A percentile compares a stretch with the other conserved stretches of the same genome.
Evolutionary conservation across 805 yeast genomes (phyloP).

Genomic region (Candida morakotiae): DNA sequence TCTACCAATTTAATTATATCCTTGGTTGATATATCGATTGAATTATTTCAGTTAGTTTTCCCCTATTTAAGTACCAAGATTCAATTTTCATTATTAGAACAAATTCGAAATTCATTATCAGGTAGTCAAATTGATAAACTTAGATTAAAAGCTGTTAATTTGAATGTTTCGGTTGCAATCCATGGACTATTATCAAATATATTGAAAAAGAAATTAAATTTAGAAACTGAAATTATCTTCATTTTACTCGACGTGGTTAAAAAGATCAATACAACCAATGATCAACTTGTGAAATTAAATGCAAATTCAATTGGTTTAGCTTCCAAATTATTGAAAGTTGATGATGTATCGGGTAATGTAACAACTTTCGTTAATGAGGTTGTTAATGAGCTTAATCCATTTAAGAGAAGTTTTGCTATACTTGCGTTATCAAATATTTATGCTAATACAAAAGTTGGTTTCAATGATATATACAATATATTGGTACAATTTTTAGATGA

Average conservation of each 20-base stretch:
- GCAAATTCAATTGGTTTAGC: slow-evolving; percentile 59
- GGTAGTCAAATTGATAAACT: slow-evolving; percentile 30
- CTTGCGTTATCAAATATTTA: slow-evolving; percentile 28
- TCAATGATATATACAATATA: slow-evolving; percentile 48
- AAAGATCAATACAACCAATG: slow-evolving; percentile 36
- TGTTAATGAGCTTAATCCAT: slow-evolving; percentile 62
- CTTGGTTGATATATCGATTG: slow-evolving; percentile 74
- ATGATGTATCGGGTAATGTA: slow-evolving; percentile 19
- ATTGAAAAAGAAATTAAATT: slow-evolving; percentile 13
- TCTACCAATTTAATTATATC: slow-evolving; percentile 29
- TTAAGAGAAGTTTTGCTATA: slow-evolving; percentile 44
- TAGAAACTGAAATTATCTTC: slow-evolving; percentile 34
- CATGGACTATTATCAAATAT: slow-evolving; percentile 42
- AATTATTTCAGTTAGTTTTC: slow-evolving; percentile 66
- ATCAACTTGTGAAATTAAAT: slow-evolving; percentile 41
- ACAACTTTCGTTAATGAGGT: slow-evolving; percentile 50
- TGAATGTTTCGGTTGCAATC: slow-evolving; percentile 63
- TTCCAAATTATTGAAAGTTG: slow-evolving; percentile 16
- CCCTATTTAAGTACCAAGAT: slow-evolving; percentile 71
- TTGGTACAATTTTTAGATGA: slow-evolving; percentile 60
- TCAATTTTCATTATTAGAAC: slow-evolving; percentile 85
- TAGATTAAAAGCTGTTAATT: slow-evolving; percentile 44
- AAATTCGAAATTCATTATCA: slow-evolving; percentile 52
- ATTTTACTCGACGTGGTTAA: slow-evolving; percentile 50
- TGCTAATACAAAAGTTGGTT: slow-evolving; percentile 23